phyloP scores from a whole-genome alignment of 257 asterid genomes.

The Eucommia ulmoides region DNA sequence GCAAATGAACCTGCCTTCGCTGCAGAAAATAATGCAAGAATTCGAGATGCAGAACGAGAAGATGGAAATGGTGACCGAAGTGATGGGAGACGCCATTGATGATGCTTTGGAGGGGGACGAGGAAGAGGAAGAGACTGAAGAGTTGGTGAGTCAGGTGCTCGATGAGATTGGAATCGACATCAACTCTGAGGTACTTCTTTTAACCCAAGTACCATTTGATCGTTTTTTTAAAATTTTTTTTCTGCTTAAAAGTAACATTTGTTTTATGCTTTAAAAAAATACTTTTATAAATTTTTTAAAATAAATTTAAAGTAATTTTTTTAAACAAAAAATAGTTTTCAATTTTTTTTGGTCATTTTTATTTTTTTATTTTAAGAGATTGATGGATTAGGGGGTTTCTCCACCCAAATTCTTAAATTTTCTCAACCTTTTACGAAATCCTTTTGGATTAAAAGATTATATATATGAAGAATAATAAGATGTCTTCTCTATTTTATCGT shows the following conservation, averaged over 20 bases:
- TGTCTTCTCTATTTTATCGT: too few species aligned
- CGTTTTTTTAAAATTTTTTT: background rate
- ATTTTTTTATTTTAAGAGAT: too few species aligned
- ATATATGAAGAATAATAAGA: too few species aligned
- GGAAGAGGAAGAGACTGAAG: constrained; percentile 97
- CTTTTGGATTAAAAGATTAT: too few species aligned
- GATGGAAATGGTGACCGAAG: constrained; percentile 91
- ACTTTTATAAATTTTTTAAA: too few species aligned
- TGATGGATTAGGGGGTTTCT: too few species aligned
- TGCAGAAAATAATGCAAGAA: constrained; percentile 98
- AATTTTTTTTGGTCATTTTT: too few species aligned
- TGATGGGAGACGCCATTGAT: constrained; percentile 97
- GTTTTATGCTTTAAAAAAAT: too few species aligned
- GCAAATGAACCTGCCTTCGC: constrained; percentile 94
- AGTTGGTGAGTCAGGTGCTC: constrained; percentile 89
- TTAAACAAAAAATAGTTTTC: too few species aligned
- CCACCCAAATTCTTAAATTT: too few species aligned
- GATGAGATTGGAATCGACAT: constrained; percentile 94
- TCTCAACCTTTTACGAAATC: too few species aligned
- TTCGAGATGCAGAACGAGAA: constrained; percentile 91
- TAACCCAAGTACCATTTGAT: background rate
- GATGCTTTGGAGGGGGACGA: constrained; percentile 99
- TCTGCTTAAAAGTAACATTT: background rate
- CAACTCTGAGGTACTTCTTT: constrained; percentile 61
- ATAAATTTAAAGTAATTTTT: too few species aligned